phyloP scores from a whole-genome alignment of 2,329 filamentous ascomycete genomes.

The Cytospora chrysosperma region DNA sequence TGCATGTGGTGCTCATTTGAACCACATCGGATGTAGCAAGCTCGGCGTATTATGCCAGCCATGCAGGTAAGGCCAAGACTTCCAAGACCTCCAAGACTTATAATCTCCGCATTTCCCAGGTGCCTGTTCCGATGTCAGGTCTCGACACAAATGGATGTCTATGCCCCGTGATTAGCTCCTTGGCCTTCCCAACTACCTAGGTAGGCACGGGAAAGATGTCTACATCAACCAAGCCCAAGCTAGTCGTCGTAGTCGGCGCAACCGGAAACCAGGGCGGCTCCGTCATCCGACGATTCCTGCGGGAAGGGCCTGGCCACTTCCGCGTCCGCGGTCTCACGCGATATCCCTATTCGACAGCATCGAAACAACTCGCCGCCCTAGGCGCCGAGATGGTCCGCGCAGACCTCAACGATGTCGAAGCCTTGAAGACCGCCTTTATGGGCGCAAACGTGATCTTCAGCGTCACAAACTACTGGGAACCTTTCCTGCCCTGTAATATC shows the following conservation, averaged over 20 bases:
- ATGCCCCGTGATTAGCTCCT: not conserved
- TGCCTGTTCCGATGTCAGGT: not conserved
- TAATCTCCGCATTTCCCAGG: not conserved
- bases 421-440: constrained; percentile 42
- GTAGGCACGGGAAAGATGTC: constrained; percentile 5
- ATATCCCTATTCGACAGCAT: constrained; percentile 40
- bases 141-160: not conserved
- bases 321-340: constrained; percentile 49
- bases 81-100: too few relatives aligned
- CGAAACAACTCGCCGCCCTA: constrained; percentile 38
- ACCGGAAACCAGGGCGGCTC: constrained; percentile 54
- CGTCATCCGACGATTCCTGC: constrained; percentile 47
- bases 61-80: too few relatives aligned
- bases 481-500: constrained; percentile 46
- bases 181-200: not conserved
- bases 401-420: constrained; percentile 41
- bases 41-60: too few relatives aligned
- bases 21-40: too few relatives aligned
- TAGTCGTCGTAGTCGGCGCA: constrained; percentile 47
- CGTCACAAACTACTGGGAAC: constrained; percentile 56
- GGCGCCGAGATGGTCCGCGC: constrained; percentile 46
- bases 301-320: constrained; percentile 35
- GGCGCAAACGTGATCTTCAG: constrained; percentile 53
- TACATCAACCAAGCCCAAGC: constrained; percentile 29
- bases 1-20: too few relatives aligned